phyloP scores from a whole-genome alignment of 163 green algal genomes.

The Scenedesmus sp. region DNA sequence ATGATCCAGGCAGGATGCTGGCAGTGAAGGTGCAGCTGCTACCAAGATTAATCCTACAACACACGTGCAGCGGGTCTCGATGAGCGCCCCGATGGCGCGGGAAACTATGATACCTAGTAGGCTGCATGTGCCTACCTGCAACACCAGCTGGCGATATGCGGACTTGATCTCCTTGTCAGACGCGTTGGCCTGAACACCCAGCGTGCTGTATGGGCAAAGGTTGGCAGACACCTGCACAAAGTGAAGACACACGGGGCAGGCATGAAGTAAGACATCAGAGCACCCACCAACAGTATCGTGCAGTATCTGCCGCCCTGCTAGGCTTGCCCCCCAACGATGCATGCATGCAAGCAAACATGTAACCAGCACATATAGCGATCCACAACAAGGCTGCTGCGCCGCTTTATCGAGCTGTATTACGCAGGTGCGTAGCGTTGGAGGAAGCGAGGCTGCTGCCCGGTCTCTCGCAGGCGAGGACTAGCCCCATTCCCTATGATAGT shows the following conservation, averaged over 20 bases:
- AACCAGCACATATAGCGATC: background rate
- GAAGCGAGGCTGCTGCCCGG: background rate
- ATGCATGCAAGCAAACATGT: background rate
- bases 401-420: background rate
- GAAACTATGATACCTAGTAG: background rate
- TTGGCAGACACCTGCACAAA: slow-evolving; percentile 20
- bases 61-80: too few species aligned
- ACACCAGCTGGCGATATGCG: slow-evolving; percentile 22
- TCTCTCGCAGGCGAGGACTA: background rate
- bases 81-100: too few species aligned
- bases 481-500: background rate
- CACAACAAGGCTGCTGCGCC: background rate
- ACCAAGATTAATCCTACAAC: background rate
- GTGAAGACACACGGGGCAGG: background rate
- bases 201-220: slow-evolving; percentile 41
- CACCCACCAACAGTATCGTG: background rate
- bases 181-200: slow-evolving; percentile 28
- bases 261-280: background rate
- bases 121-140: background rate
- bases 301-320: background rate
- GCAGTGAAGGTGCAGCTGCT: too few species aligned
- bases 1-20: too few species aligned
- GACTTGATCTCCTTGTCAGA: slow-evolving; percentile 48
- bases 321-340: background rate
- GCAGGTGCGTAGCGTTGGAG: background rate